Conservation (phyloP, 345 rosid genomes). For the Raphanus sativus region DNA sequence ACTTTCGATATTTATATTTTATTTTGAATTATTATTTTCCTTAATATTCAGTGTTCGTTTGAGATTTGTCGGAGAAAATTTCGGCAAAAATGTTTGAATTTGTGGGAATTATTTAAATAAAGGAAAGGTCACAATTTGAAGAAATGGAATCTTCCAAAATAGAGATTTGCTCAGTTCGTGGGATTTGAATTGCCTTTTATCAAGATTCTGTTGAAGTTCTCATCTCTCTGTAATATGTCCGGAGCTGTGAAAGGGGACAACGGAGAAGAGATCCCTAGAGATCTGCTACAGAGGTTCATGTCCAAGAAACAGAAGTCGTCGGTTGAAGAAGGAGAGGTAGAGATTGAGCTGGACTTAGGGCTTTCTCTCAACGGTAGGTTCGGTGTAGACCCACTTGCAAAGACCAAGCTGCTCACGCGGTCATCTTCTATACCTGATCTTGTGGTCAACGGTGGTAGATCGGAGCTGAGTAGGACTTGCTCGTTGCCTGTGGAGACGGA, state of each 20-base stretch:
- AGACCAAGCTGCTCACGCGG: conserved; percentile 46
- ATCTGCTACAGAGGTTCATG: conserved; percentile 49
- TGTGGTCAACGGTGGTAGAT: conserved; percentile 41
- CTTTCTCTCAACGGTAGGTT: conserved; percentile 78
- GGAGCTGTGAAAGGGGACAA: not conserved
- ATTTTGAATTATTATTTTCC: not conserved
- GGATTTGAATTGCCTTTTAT: not conserved
- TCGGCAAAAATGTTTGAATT: conserved; percentile 14
- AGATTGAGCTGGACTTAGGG: conserved; percentile 72
- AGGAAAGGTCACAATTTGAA: not conserved
- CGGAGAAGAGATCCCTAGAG: conserved; percentile 26
- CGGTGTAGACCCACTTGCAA: conserved; percentile 69
- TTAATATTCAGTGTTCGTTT: not conserved
- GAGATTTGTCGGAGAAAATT: conserved; percentile 20
- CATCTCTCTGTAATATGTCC: not conserved
- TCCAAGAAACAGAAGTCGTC: conserved; percentile 29
- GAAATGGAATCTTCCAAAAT: conserved; percentile 32
- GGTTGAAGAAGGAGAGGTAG: conserved; percentile 44
- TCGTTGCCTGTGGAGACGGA: conserved; percentile 66
- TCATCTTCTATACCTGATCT: conserved; percentile 64
- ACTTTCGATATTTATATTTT: not conserved
- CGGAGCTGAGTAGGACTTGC: conserved; percentile 56
- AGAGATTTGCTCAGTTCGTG: conserved; percentile 9
- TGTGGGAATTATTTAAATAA: not conserved
- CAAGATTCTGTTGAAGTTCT: not conserved